Percentiles rank a stretch among this genome's conserved stretches.
Evolutionary conservation across 2,329 filamentous ascomycete genomes (phyloP).

Genomic region (Epichloe glyceriae): DNA sequence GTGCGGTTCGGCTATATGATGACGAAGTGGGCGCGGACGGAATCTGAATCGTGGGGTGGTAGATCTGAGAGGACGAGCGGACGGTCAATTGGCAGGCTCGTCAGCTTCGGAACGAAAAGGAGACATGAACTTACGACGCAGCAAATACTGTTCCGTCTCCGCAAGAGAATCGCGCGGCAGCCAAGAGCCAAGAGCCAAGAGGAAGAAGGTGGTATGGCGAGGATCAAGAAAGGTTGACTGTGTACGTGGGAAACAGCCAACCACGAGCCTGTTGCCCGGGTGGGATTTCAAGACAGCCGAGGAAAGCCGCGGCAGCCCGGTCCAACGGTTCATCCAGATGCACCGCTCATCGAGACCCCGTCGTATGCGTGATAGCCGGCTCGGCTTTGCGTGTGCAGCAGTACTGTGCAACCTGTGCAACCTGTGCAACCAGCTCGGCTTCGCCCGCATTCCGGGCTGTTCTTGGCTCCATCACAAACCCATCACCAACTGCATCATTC

Average conservation of each 20-base stretch:
- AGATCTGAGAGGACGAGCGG: conserved; percentile 1
- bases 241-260: background rate
- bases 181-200: background rate
- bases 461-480: background rate
- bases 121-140: background rate
- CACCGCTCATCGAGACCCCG: background rate
- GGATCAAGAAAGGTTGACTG: background rate
- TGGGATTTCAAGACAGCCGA: conserved; percentile 17
- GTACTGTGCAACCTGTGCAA: too few species aligned
- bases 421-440: background rate
- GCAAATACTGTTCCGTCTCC: background rate
- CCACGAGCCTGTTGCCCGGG: background rate
- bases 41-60: background rate
- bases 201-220: too few species aligned
- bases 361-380: background rate
- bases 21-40: conserved; percentile 2
- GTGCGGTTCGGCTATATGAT: conserved; percentile 3
- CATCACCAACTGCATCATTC: background rate
- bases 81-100: background rate
- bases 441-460: conserved; percentile 1
- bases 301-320: conserved; percentile 19
- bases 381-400: background rate
- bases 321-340: conserved; percentile 8
- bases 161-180: background rate
- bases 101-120: background rate